Percentiles rank a stretch among this genome's conserved stretches.
These are phyloP conservation scores for Rhizopogon vulgaris DNA, from an alignment of 768 basidiomycete species.

Conservation along the genomic window DNA sequence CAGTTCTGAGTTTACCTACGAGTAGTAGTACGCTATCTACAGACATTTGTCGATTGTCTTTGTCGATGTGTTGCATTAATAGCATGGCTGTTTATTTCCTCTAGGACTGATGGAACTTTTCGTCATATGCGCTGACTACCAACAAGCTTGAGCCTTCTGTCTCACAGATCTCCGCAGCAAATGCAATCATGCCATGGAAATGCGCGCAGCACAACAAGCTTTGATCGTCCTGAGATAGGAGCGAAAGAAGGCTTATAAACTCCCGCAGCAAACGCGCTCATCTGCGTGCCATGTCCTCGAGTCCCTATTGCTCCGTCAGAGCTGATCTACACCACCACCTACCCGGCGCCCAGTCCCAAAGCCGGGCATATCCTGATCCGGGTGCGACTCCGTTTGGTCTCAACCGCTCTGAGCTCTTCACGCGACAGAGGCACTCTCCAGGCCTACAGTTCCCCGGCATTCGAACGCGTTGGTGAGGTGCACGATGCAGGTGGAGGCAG, in stretches of 20 bases:
- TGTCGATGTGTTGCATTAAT: slow-evolving; percentile 5
- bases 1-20: not conserved
- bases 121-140: too few species aligned
- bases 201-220: too few species aligned
- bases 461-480: slow-evolving; percentile 23
- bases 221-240: not conserved
- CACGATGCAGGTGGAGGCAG: slow-evolving; percentile 18
- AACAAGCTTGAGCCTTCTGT: too few species aligned
- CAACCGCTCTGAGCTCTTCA: slow-evolving; percentile 22
- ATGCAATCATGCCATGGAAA: too few species aligned
- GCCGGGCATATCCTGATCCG: slow-evolving; percentile 19
- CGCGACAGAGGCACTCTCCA: slow-evolving; percentile 16
- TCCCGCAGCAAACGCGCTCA: not conserved
- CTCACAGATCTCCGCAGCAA: too few species aligned
- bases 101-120: too few species aligned
- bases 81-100: not conserved
- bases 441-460: slow-evolving; percentile 17
- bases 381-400: slow-evolving; percentile 15
- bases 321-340: slow-evolving; percentile 13
- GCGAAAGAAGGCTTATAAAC: too few species aligned
- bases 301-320: slow-evolving; percentile 15
- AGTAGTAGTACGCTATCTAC: slow-evolving; percentile 3
- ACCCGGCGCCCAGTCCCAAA: slow-evolving; percentile 15
- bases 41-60: slow-evolving; percentile 1
- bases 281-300: slow-evolving; percentile 19